Evolutionary conservation across 768 basidiomycete species (phyloP).

Genomic region (Termitomyces sp.): DNA sequence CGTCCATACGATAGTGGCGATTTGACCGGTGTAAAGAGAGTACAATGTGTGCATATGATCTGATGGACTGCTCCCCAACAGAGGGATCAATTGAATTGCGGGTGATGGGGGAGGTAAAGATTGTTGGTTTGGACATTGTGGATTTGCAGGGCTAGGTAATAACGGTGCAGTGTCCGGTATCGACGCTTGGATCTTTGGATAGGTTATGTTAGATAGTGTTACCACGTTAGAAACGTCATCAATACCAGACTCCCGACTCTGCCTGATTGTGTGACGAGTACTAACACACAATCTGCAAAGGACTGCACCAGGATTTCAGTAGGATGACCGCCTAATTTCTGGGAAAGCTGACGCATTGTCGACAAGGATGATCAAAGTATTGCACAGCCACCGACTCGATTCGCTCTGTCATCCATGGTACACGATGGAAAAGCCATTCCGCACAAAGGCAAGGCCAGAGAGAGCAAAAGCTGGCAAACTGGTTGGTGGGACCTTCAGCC

Average conservation of each 20-base stretch:
- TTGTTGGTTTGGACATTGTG: conserved; percentile 24
- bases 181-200: conserved; percentile 69
- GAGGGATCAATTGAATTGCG: conserved; percentile 66
- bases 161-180: conserved; percentile 60
- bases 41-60: conserved; percentile 67
- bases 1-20: conserved; percentile 80
- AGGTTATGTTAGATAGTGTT: not conserved
- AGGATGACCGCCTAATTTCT: conserved; percentile 44
- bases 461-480: conserved; percentile 48
- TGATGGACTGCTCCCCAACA: conserved; percentile 72
- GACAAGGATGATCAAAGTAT: conserved; percentile 18
- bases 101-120: conserved; percentile 57
- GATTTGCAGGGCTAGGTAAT: conserved; percentile 31
- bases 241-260: conserved; percentile 85
- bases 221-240: conserved; percentile 3
- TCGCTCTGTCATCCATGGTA: conserved; percentile 7
- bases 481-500: conserved; percentile 75
- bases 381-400: conserved; percentile 9
- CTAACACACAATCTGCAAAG: conserved; percentile 74
- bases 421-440: conserved; percentile 21
- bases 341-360: conserved; percentile 42
- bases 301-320: conserved; percentile 78
- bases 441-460: conserved; percentile 49
- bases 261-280: conserved; percentile 86
- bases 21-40: conserved; percentile 79